Evolutionary conservation across 164 flowering plant species (phyloP).

Genomic region (Chimonanthus salicifolius): DNA sequence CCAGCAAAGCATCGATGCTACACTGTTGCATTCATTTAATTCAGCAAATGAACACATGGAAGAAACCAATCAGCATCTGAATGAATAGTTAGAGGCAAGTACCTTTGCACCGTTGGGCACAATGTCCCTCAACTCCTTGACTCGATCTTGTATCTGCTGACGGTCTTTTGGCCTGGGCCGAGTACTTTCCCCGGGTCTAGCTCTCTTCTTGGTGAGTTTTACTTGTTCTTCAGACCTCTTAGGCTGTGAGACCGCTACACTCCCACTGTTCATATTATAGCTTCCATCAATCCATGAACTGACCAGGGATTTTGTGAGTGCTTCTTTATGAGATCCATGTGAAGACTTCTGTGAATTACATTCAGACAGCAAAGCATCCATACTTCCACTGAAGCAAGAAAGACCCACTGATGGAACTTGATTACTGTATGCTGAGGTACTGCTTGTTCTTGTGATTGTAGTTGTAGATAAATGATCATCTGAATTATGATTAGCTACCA

Average conservation of each 20-base stretch:
- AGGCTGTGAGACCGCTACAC: constrained; percentile 19
- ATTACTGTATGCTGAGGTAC: constrained; percentile 22
- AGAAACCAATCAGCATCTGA: neutral
- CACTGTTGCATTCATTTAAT: constrained; percentile 43
- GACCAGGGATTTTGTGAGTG: constrained; percentile 35
- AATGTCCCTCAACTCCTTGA: constrained; percentile 68
- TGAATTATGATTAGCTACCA: constrained; percentile 22
- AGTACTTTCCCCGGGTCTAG: constrained; percentile 73
- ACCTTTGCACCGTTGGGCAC: constrained; percentile 85
- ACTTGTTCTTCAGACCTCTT: constrained; percentile 40
- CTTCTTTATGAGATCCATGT: constrained; percentile 27
- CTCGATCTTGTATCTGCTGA: constrained; percentile 75
- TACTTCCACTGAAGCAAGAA: constrained; percentile 29
- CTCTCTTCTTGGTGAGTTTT: constrained; percentile 59
- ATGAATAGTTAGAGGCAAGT: constrained; percentile 4
- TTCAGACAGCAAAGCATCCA: constrained; percentile 17
- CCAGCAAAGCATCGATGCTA: constrained; percentile 79
- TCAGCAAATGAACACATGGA: constrained; percentile 4
- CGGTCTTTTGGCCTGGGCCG: constrained; percentile 91
- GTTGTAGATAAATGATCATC: constrained; percentile 39
- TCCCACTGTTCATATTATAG: constrained; percentile 39
- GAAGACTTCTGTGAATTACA: constrained; percentile 19
- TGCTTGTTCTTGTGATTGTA: constrained; percentile 37
- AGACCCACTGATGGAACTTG: constrained; percentile 24
- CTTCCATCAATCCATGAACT: constrained; percentile 56